Evolutionary conservation across 2,329 filamentous ascomycete genomes (phyloP).

Genomic region (Ophiosphaerella herpotricha): DNA sequence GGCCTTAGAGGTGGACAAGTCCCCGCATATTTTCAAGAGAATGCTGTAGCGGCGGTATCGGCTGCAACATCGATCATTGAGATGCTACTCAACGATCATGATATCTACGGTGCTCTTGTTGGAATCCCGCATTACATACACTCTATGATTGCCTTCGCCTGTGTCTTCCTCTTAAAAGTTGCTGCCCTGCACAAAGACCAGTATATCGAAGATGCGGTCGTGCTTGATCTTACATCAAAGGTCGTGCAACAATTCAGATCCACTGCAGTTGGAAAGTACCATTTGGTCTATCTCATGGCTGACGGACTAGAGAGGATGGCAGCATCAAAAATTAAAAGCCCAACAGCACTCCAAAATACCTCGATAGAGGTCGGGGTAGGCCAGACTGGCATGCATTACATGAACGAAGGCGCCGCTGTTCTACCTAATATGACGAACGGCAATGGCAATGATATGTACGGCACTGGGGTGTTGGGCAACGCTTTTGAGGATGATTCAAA

Average conservation of each 20-base stretch:
- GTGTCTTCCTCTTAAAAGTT: constrained; percentile 58
- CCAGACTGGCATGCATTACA: neutral
- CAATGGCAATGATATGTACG: constrained; percentile 1
- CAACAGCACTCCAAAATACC: neutral
- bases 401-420: neutral
- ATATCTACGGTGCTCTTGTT: constrained; percentile 48
- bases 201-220: constrained; percentile 46
- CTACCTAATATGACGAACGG: constrained; percentile 1
- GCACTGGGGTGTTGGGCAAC: neutral
- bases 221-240: constrained; percentile 46
- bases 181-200: constrained; percentile 50
- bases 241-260: constrained; percentile 50
- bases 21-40: constrained; percentile 54
- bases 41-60: constrained; percentile 53
- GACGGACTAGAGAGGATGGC: constrained; percentile 52
- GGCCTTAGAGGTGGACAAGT: constrained; percentile 54
- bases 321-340: constrained; percentile 16
- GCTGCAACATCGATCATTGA: constrained; percentile 54
- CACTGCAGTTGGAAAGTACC: constrained; percentile 51
- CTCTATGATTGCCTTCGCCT: constrained; percentile 60
- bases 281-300: constrained; percentile 55
- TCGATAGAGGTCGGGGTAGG: too few species aligned
- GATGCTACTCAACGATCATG: constrained; percentile 50
- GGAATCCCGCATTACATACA: constrained; percentile 59
- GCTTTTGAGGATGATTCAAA: constrained; percentile 11